Base-by-base conservation (phyloP, 306 rosid genomes). In the Abrus pulchellus region DNA sequence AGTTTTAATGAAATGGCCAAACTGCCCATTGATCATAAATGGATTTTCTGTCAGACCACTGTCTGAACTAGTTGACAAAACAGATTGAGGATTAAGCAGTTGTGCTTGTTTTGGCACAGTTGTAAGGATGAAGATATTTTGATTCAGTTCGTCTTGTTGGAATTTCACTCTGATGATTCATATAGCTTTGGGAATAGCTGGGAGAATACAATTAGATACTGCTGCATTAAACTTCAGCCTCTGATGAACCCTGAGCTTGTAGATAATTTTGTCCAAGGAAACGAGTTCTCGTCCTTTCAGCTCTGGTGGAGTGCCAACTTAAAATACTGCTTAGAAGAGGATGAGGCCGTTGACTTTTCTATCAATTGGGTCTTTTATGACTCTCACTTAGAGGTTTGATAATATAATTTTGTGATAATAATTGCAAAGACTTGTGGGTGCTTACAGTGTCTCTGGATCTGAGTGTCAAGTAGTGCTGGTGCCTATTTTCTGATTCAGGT, bases 291-390 rank as follows among this genome's bases (percentile, higher is more conserved):
- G 91, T 89, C 80, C 48, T 79, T 79, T 80, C 63, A 74, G 43
- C 78, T 28, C 76, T 54, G 61, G 77, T 85, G 74, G 89, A 75
- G 86, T 84, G 84, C 82, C 81, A 76, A 72, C 76, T 56, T 56
- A 77, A 82, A 82, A 71, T 77, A 70, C 79, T 66, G 54, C 59
- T 61, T 70, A 57, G 27, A 52, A 79, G 73, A 70, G 74, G 84
- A 48, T 68, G 82, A 68, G 72, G 20, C 69, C 30, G 79, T 87
- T 90, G 97, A 88, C 92, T 83, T 60, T 48, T 33, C 0, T 7
- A 56, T 41, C 34, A 82, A n/a, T 72, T 76, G 59, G 81, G 83
- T 77, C 45, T 57, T 41, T 43, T 68, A 52, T 72, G 44, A 54
- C 9, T 14, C 69, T 69, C 75, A 70, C 80, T 63, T 57, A 27